phyloP scores from a whole-genome alignment of 106 monocot species.

The Acanthochlamys bracteata region DNA sequence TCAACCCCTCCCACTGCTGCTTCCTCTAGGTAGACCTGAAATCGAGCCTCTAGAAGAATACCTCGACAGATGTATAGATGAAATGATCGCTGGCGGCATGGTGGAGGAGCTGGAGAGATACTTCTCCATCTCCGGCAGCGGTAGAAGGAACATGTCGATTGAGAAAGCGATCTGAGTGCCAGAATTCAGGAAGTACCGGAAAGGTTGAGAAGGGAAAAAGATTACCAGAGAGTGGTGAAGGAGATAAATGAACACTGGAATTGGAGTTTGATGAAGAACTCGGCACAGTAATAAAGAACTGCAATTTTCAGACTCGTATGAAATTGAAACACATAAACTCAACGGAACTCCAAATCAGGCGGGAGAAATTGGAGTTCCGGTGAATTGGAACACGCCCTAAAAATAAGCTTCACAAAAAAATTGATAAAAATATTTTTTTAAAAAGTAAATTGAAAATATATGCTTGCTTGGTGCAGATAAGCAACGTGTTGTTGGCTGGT shows the following conservation, averaged over 20 bases:
- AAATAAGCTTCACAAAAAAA: too few species aligned
- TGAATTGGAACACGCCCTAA: too few species aligned
- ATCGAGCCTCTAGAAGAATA: slow-evolving; percentile 33
- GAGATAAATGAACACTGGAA: slow-evolving; percentile 76
- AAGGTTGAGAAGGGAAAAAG: neutral
- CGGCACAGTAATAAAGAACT: too few species aligned
- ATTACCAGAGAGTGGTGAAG: slow-evolving; percentile 37
- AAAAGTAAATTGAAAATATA: too few species aligned
- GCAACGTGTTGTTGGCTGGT: too few species aligned
- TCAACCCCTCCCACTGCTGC: slow-evolving; percentile 34
- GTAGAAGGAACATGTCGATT: slow-evolving; percentile 35
- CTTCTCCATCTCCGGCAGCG: slow-evolving; percentile 19
- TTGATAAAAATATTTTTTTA: too few species aligned
- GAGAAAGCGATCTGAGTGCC: slow-evolving; percentile 77
- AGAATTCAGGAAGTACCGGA: slow-evolving; percentile 41
- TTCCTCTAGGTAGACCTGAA: slow-evolving; percentile 77
- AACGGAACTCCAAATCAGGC: too few species aligned
- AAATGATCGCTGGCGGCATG: slow-evolving; percentile 78
- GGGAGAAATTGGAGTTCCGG: too few species aligned
- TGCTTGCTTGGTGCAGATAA: too few species aligned
- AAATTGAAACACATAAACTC: too few species aligned
- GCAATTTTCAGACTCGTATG: too few species aligned
- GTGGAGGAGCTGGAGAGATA: slow-evolving; percentile 67
- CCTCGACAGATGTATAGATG: slow-evolving; percentile 75
- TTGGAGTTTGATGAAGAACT: slow-evolving; percentile 28